Evolutionary conservation across 306 rosid genomes (phyloP).

Genomic region (Begonia masoniana): DNA sequence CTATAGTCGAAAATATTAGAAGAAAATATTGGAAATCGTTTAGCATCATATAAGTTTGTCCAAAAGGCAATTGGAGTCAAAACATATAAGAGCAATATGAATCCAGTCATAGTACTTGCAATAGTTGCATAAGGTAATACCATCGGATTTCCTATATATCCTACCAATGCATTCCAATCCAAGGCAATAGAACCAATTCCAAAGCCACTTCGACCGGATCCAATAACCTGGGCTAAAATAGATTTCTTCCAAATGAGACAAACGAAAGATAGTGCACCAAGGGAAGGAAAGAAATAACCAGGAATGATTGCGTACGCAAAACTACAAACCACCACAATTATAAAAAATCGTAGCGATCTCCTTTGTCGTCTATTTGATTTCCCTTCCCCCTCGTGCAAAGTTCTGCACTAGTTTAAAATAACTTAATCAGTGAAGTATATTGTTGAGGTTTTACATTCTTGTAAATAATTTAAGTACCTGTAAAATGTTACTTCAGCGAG

Average conservation of each 20-base stretch:
- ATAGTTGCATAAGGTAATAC: not conserved
- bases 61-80: conserved; percentile 4
- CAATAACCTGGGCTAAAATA: not conserved
- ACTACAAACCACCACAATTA: not conserved
- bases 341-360: not conserved
- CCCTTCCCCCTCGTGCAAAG: not conserved
- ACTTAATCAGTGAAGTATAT: not conserved
- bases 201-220: not conserved
- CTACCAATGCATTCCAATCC: not conserved
- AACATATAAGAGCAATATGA: conserved; percentile 4
- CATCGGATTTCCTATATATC: not conserved
- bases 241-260: not conserved
- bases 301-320: conserved; percentile 1
- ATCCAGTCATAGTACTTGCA: not conserved
- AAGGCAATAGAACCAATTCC: not conserved
- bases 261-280: not conserved
- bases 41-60: not conserved
- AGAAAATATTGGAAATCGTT: not conserved
- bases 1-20: not conserved
- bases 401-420: not conserved
- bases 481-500: not conserved
- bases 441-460: no score
- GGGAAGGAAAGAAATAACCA: not conserved
- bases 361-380: not conserved
- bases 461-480: not conserved